These are phyloP conservation scores for Talaromyces pinophilus DNA, from an alignment of 2,329 filamentous ascomycete species.

Conservation along the genomic window DNA sequence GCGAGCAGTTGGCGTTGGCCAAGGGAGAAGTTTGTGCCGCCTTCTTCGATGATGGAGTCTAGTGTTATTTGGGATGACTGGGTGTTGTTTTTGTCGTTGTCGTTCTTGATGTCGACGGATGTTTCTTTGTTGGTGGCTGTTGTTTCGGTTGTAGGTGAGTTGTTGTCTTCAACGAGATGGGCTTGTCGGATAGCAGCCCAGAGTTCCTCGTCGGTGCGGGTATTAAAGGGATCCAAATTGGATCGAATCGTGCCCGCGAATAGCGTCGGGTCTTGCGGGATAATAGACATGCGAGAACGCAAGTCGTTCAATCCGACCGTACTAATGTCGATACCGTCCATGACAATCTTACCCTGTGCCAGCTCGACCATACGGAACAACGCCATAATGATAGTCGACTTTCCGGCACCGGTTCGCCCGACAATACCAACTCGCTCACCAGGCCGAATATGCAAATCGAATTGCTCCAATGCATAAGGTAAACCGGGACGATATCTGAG, in stretches of 20 bases:
- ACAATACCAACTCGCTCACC: conserved; percentile 26
- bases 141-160: conserved; percentile 41
- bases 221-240: conserved; percentile 24
- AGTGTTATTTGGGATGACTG: conserved; percentile 65
- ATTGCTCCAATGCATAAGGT: conserved; percentile 22
- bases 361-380: conserved; percentile 26
- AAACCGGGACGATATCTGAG: conserved; percentile 23
- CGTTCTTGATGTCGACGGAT: neutral
- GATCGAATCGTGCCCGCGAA: conserved; percentile 24
- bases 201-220: conserved; percentile 23
- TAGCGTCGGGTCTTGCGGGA: conserved; percentile 24
- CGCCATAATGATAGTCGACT: conserved; percentile 28
- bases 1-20: conserved; percentile 92
- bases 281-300: conserved; percentile 23
- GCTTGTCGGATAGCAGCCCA: conserved; percentile 21
- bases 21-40: conserved; percentile 89
- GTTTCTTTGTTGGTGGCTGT: conserved; percentile 31
- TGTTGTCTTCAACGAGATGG: conserved; percentile 32
- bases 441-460: conserved; percentile 22
- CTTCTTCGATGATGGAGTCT: conserved; percentile 80
- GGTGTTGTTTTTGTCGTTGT: neutral
- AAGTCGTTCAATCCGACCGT: conserved; percentile 22
- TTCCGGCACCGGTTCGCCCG: conserved; percentile 28
- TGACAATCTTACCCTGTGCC: conserved; percentile 19
- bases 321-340: conserved; percentile 25